Evolutionary conservation across 2,329 filamentous ascomycete genomes (phyloP).

Genomic region (Teratosphaeria gauchensis): DNA sequence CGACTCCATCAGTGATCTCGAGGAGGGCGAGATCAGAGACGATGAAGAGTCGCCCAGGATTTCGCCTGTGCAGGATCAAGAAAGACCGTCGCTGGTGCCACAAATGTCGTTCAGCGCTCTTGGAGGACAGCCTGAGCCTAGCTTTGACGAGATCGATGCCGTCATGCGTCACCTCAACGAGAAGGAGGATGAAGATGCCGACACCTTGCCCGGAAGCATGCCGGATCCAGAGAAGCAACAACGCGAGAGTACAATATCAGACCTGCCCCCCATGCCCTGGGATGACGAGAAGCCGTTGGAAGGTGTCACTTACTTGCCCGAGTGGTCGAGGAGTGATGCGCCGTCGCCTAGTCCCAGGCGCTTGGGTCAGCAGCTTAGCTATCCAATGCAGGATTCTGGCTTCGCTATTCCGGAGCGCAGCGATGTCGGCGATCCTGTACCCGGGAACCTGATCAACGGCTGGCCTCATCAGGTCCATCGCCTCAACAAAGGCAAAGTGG

Average conservation of each 20-base stretch:
- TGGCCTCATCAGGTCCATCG: slow-evolving; percentile 41
- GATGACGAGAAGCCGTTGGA: slow-evolving; percentile 15
- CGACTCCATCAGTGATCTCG: slow-evolving; percentile 23
- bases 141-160: slow-evolving; percentile 81
- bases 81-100: neutral
- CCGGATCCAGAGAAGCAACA: neutral
- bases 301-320: slow-evolving; percentile 22
- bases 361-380: slow-evolving; percentile 1
- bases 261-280: neutral
- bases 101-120: neutral
- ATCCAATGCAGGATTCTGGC: slow-evolving; percentile 18
- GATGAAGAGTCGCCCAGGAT: slow-evolving; percentile 9
- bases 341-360: slow-evolving; percentile 58
- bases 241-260: neutral
- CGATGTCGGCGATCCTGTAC: slow-evolving; percentile 37
- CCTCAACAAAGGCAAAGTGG: slow-evolving; percentile 46
- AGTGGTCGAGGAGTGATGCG: slow-evolving; percentile 51
- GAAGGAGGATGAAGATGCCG: slow-evolving; percentile 48
- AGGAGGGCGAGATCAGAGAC: slow-evolving; percentile 24
- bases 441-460: slow-evolving; percentile 9
- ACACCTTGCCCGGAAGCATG: neutral
- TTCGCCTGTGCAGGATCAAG: slow-evolving; percentile 7
- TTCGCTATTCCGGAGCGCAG: slow-evolving; percentile 22
- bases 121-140: slow-evolving; percentile 27
- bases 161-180: slow-evolving; percentile 81